These are phyloP conservation scores for sunflower (Helianthus annuus) DNA, from an alignment of 129 eudicot species.

Conservation along the genomic window DNA sequence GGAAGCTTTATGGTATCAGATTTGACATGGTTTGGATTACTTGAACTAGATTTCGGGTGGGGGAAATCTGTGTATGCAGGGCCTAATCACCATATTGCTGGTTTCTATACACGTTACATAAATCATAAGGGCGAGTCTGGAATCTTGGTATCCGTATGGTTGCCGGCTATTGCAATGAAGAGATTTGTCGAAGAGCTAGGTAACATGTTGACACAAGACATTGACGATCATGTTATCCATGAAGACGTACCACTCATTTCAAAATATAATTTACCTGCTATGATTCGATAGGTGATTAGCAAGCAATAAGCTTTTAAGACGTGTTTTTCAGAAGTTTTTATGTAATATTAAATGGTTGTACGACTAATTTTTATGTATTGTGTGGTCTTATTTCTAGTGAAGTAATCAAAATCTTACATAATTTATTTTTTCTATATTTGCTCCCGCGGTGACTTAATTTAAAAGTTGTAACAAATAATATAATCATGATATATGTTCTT, in stretches of 20 bases:
- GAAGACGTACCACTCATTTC: not conserved
- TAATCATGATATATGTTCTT: too few relatives aligned
- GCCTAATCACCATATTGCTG: not conserved
- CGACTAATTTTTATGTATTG: too few relatives aligned
- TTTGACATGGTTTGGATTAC: conserved; percentile 26
- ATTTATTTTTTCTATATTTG: too few relatives aligned
- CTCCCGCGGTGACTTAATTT: too few relatives aligned
- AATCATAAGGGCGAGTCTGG: not conserved
- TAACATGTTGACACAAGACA: not conserved
- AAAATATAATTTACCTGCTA: not conserved
- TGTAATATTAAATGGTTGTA: too few relatives aligned
- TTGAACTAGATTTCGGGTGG: not conserved
- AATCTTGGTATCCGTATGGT: not conserved
- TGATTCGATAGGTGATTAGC: not conserved
- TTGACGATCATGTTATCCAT: not conserved
- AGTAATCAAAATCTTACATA: too few relatives aligned
- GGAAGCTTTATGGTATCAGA: conserved; percentile 38
- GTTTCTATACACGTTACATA: not conserved
- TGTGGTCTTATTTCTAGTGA: too few relatives aligned
- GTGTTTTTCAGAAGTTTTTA: too few relatives aligned
- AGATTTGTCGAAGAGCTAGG: not conserved
- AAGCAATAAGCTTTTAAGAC: too few relatives aligned
- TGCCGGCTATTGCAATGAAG: not conserved
- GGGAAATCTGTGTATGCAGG: not conserved
- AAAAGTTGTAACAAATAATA: too few relatives aligned